Evolutionary conservation across 805 yeast species (phyloP).

Genomic region (Myxozyma neotropica): DNA sequence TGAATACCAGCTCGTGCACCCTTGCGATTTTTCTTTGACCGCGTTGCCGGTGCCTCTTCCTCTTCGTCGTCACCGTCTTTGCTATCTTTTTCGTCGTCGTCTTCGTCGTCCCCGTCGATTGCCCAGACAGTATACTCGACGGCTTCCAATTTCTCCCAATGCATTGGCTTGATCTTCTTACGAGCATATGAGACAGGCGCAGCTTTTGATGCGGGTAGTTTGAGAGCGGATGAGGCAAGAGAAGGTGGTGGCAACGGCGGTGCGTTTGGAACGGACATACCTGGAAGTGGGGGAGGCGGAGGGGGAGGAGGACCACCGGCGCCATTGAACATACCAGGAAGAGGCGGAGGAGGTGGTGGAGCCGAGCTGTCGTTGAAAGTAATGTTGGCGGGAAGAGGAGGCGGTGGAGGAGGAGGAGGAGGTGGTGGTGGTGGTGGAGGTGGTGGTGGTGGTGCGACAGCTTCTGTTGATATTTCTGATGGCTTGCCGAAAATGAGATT

Average conservation of each 20-base stretch:
- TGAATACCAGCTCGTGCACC: constrained; percentile 59
- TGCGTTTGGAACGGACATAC: constrained; percentile 41
- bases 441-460: not conserved
- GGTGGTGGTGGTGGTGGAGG: constrained; percentile 1
- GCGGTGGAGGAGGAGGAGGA: not conserved
- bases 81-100: constrained; percentile 20
- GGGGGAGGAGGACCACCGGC: constrained; percentile 42
- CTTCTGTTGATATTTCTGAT: not conserved
- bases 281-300: constrained; percentile 47
- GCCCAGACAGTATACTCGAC: constrained; percentile 89
- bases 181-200: constrained; percentile 61
- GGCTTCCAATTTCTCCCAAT: constrained; percentile 88
- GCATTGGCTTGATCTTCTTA: constrained; percentile 85
- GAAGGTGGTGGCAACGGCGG: constrained; percentile 47
- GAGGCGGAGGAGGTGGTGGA: constrained; percentile 28
- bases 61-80: constrained; percentile 1
- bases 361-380: constrained; percentile 20
- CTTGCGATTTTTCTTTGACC: constrained; percentile 34
- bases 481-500: constrained; percentile 5
- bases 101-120: constrained; percentile 15
- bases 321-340: constrained; percentile 8
- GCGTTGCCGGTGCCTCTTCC: not conserved
- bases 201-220: constrained; percentile 39
- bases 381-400: constrained; percentile 11
- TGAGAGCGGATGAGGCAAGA: constrained; percentile 42